Evolutionary conservation across 805 yeast genomes (phyloP).

Genomic region (Kuraishia hungarica): DNA sequence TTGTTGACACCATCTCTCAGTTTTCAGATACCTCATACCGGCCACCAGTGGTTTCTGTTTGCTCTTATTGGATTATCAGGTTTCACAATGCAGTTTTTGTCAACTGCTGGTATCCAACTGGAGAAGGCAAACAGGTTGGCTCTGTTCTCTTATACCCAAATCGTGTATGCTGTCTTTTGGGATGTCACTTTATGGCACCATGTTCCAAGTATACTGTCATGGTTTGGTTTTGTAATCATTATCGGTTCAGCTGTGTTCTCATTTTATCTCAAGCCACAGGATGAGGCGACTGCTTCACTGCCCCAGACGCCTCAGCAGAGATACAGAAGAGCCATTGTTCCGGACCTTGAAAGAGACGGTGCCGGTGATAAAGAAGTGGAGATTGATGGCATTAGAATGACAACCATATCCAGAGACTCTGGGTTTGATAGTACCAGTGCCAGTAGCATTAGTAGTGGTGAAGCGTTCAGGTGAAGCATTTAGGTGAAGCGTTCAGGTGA

Average conservation of each 20-base stretch:
- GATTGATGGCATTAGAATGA: not conserved
- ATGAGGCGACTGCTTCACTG: not conserved
- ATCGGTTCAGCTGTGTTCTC: slow-evolving; percentile 56
- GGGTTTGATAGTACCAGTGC: not conserved
- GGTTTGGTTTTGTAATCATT: slow-evolving; percentile 62
- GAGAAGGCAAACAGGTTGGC: slow-evolving; percentile 74
- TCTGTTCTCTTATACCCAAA: slow-evolving; percentile 65
- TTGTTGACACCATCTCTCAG: slow-evolving; percentile 46
- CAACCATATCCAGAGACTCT: not conserved
- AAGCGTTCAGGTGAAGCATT: not conserved
- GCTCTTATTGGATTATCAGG: slow-evolving; percentile 64
- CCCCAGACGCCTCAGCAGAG: not conserved
- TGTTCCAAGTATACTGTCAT: slow-evolving; percentile 60
- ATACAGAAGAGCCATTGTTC: not conserved
- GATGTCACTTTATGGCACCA: slow-evolving; percentile 68
- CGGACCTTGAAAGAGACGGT: not conserved
- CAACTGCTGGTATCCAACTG: slow-evolving; percentile 78
- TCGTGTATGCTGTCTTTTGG: slow-evolving; percentile 72
- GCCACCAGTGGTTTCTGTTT: slow-evolving; percentile 60
- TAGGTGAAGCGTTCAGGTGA: too few relatives aligned
- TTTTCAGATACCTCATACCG: slow-evolving; percentile 51
- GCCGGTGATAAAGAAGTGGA: not conserved
- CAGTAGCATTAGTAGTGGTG: not conserved
- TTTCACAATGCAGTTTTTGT: slow-evolving; percentile 68
- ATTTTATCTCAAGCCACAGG: slow-evolving; percentile 38